Evolutionary conservation across 2,329 filamentous ascomycete genomes (phyloP).

Genomic region (Paracoccidioides lutzii): DNA sequence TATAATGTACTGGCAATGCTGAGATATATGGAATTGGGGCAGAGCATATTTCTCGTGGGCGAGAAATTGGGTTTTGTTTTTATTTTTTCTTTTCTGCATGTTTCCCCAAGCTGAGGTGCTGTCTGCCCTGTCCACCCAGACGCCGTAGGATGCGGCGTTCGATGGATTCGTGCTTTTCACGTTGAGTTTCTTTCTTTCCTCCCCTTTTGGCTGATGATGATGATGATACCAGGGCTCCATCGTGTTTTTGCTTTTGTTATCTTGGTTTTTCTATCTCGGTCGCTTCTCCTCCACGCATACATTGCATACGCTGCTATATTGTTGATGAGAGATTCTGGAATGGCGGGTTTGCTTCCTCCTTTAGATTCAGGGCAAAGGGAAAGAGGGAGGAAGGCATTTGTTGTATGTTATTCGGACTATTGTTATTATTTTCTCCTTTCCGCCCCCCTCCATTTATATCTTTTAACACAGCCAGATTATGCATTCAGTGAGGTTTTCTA

Average conservation of each 20-base stretch:
- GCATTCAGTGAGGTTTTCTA: no score
- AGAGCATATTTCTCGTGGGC: neutral
- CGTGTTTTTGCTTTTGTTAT: neutral
- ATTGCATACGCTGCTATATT: neutral
- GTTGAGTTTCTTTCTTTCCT: neutral
- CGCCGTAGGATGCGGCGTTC: neutral
- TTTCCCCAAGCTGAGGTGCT: neutral
- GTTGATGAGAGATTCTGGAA: neutral
- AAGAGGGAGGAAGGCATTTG: neutral
- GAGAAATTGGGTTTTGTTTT: neutral
- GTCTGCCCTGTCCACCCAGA: neutral
- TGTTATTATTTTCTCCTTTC: no score
- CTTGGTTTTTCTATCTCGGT: neutral
- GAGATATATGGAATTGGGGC: no score
- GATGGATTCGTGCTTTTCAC: neutral
- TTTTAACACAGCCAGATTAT: no score
- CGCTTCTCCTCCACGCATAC: neutral
- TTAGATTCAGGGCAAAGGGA: no score
- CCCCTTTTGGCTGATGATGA: neutral
- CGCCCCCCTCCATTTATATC: no score
- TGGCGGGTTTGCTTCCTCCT: neutral
- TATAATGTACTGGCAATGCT: neutral
- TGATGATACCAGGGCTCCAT: slow-evolving; percentile 1
- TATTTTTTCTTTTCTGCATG: neutral
- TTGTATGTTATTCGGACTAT: no score